phyloP scores from a whole-genome alignment of 257 asterid species.

The Przewalskia tangutica region DNA sequence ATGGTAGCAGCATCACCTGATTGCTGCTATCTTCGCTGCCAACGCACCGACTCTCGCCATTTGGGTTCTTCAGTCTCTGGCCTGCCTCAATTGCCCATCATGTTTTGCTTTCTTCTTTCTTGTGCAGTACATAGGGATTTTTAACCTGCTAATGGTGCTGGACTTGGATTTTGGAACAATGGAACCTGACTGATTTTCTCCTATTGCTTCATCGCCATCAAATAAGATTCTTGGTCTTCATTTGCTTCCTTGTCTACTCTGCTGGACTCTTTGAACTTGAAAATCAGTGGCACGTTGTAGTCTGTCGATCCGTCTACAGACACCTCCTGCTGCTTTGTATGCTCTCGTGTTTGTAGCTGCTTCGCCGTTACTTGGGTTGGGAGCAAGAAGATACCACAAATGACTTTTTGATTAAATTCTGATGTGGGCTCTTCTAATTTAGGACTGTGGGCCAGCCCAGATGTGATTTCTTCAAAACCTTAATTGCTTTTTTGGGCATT shows the following conservation, averaged over 20 bases:
- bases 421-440: background rate
- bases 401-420: background rate
- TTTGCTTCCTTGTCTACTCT: background rate
- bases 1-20: background rate
- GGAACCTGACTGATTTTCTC: background rate
- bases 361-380: background rate
- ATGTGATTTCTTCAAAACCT: background rate
- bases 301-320: too few relatives aligned
- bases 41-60: background rate
- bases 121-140: background rate
- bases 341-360: background rate
- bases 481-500: background rate
- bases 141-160: background rate
- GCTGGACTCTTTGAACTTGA: background rate
- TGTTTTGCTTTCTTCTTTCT: background rate
- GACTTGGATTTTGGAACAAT: background rate
- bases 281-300: background rate
- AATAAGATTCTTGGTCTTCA: background rate
- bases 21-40: background rate
- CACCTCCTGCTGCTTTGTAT: too few relatives aligned
- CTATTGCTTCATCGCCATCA: background rate
- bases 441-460: background rate
- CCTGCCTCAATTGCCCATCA: background rate
- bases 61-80: background rate
- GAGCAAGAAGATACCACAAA: background rate